phyloP scores from a whole-genome alignment of 2,329 filamentous ascomycete genomes.

The Penicillium sclerotiorum region DNA sequence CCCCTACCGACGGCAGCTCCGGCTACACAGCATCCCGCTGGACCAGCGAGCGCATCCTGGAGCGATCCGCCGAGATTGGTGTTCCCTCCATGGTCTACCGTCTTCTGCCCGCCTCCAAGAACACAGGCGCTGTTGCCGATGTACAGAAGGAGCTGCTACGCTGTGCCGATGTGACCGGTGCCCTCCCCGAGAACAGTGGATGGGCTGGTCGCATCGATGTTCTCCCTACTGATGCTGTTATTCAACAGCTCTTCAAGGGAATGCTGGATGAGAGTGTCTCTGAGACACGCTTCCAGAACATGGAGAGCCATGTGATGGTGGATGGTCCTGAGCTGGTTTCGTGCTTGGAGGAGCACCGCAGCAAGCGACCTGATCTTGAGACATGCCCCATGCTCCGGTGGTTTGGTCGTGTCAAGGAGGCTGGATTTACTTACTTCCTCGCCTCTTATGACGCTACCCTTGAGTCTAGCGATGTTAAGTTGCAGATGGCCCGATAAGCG shows the following conservation, averaged over 20 bases:
- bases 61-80: no score
- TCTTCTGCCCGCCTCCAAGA: no score
- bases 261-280: not conserved
- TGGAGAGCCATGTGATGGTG: not conserved
- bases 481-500: not conserved
- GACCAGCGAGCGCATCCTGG: conserved; percentile 43
- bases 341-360: not conserved
- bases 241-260: not conserved
- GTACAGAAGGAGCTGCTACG: not conserved
- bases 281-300: not conserved
- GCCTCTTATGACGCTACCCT: not conserved
- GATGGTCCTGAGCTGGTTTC: not conserved
- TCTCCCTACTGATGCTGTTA: not conserved
- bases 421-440: not conserved
- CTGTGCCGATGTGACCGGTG: not conserved
- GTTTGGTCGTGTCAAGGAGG: not conserved
- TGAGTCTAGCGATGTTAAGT: not conserved
- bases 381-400: not conserved
- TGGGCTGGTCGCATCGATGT: not conserved
- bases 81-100: no score
- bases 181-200: not conserved
- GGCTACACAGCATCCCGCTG: conserved; percentile 45
- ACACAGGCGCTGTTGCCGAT: no score
- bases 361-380: not conserved
- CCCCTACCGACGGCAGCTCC: conserved; percentile 29